Conservation (phyloP, 2,329 filamentous ascomycete species). For the Leptographium wingfieldii region DNA sequence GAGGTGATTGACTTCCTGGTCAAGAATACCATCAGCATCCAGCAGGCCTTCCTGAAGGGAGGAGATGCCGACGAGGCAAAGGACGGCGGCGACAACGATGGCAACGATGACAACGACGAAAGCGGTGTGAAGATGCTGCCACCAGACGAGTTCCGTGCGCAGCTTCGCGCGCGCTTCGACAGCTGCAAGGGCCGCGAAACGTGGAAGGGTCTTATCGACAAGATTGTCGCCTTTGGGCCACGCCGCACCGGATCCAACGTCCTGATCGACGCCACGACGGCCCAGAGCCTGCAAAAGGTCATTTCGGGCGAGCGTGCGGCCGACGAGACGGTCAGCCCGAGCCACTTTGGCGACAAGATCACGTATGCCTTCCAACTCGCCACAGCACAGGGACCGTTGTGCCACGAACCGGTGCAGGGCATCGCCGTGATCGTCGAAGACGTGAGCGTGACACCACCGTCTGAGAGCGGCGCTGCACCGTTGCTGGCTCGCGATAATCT, state of each 20-base stretch:
- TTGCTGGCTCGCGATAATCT: conserved; percentile 41
- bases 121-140: conserved; percentile 52
- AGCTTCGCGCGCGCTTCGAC: conserved; percentile 57
- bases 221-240: conserved; percentile 84
- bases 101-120: conserved; percentile 35
- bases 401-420: conserved; percentile 85
- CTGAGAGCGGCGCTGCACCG: conserved; percentile 17
- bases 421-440: conserved; percentile 85
- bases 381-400: conserved; percentile 77
- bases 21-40: conserved; percentile 64
- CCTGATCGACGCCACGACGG: conserved; percentile 68
- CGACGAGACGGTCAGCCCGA: conserved; percentile 40
- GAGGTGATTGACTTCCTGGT: conserved; percentile 74
- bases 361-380: conserved; percentile 89
- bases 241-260: conserved; percentile 77
- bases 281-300: conserved; percentile 59
- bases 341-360: conserved; percentile 80
- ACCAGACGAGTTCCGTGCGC: conserved; percentile 61
- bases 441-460: conserved; percentile 38
- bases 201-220: conserved; percentile 66
- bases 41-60: conserved; percentile 27
- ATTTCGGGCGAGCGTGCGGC: conserved; percentile 33
- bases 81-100: conserved; percentile 27
- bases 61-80: not conserved
- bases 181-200: conserved; percentile 56